Conservation (phyloP, 257 asterid species). For the Solanum neorickii region DNA sequence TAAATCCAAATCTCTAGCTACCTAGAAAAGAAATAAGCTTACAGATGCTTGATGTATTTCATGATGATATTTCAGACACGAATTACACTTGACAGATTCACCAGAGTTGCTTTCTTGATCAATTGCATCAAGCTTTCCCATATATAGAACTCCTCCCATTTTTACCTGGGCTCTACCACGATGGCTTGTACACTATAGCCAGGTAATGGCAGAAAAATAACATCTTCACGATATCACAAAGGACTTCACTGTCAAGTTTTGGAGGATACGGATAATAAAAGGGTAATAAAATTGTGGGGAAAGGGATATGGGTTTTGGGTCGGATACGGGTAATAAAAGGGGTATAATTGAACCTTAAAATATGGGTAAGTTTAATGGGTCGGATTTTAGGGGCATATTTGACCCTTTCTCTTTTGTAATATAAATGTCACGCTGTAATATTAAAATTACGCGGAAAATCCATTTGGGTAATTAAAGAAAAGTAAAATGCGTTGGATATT, state of each 20-base stretch:
- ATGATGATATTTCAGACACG: slow-evolving; percentile 1
- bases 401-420: no score
- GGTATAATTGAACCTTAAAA: no score
- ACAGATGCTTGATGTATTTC: slow-evolving; percentile 10
- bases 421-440: no score
- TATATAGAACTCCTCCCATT: slow-evolving; percentile 16
- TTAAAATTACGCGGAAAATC: no score
- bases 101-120: slow-evolving; percentile 16
- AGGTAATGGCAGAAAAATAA: slow-evolving; percentile 19
- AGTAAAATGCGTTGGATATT: no score
- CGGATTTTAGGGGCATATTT: no score
- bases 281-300: no score
- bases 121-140: slow-evolving; percentile 17
- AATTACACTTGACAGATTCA: slow-evolving; percentile 13
- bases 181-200: slow-evolving; percentile 16
- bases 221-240: slow-evolving; percentile 7
- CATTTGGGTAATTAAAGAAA: no score
- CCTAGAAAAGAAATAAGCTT: slow-evolving; percentile 6
- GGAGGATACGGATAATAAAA: no score
- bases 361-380: no score
- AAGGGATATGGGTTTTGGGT: no score
- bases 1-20: neutral
- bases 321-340: no score
- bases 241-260: slow-evolving; percentile 34
- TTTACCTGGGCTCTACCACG: neutral